Percentiles rank a stretch among this genome's conserved stretches.
These are phyloP conservation scores for Daldinia sp. DNA, from an alignment of 2,329 filamentous ascomycete genomes.

Conservation along the genomic window DNA sequence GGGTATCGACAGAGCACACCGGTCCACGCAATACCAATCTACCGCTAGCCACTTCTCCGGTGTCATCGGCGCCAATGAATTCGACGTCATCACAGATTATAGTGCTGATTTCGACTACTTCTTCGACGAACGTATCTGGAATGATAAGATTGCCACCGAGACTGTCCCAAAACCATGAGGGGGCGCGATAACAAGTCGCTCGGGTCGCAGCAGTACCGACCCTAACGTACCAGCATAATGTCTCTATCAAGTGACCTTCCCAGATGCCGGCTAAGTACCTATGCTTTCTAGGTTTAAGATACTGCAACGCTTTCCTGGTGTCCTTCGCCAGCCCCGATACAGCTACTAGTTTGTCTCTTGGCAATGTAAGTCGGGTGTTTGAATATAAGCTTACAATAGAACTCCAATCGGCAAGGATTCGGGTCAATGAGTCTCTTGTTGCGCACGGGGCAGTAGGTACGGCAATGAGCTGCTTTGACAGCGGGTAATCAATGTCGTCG, in stretches of 20 bases:
- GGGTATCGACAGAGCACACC: neutral
- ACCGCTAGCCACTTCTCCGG: neutral
- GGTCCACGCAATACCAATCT: neutral
- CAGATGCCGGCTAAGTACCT: neutral
- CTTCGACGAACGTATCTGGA: neutral
- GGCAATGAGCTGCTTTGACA: slow-evolving; percentile 1
- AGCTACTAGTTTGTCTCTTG: neutral
- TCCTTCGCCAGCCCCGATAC: neutral
- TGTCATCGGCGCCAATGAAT: neutral
- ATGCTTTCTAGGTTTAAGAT: neutral
- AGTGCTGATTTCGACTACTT: neutral
- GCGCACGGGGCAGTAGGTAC: neutral
- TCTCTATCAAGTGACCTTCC: neutral
- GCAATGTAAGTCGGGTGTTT: neutral
- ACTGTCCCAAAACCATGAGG: neutral
- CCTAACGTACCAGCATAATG: neutral
- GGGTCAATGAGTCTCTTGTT: neutral
- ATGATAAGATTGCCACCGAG: neutral
- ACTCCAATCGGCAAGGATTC: neutral
- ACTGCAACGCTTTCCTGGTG: neutral
- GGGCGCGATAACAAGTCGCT: neutral
- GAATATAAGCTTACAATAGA: neutral
- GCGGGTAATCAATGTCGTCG: neutral
- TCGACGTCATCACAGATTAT: neutral
- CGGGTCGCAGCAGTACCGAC: neutral